phyloP scores from a whole-genome alignment of 106 monocot genomes.

The Triglochin maritima region DNA sequence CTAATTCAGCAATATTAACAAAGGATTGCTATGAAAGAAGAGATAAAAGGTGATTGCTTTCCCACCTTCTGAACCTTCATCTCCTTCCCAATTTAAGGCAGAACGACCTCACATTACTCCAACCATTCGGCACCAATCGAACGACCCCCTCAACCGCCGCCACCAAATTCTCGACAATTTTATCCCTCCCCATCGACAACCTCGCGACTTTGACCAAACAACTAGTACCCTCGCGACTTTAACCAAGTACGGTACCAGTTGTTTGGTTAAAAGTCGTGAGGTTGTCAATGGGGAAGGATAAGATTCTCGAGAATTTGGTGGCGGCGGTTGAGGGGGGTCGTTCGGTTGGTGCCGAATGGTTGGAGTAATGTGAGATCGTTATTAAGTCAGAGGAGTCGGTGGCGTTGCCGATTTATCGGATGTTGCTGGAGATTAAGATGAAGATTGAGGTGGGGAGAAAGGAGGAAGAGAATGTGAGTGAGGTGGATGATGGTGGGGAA shows the following conservation, averaged over 20 bases:
- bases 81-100: conserved; percentile 4
- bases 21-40: too few species aligned
- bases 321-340: conserved; percentile 14
- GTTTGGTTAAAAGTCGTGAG: conserved; percentile 18
- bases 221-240: too few species aligned
- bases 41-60: too few species aligned
- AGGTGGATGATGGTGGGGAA: background rate
- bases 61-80: background rate
- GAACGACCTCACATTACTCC: conserved; percentile 20
- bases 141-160: conserved; percentile 14
- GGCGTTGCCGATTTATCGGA: conserved; percentile 20
- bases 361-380: conserved; percentile 23
- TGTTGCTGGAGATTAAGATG: conserved; percentile 15
- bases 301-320: conserved; percentile 21
- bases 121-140: conserved; percentile 5
- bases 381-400: conserved; percentile 19
- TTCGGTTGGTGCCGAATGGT: conserved; percentile 4
- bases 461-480: background rate
- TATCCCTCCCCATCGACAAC: conserved; percentile 13
- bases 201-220: conserved; percentile 20
- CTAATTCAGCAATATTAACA: too few species aligned
- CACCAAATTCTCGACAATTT: conserved; percentile 21
- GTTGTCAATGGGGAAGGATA: conserved; percentile 12
- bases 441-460: too few species aligned
- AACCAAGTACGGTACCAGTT: conserved; percentile 27